Evolutionary conservation across 1,284 basidiomycete species (phyloP).

Genomic region (Leucoagaricus sp.): DNA sequence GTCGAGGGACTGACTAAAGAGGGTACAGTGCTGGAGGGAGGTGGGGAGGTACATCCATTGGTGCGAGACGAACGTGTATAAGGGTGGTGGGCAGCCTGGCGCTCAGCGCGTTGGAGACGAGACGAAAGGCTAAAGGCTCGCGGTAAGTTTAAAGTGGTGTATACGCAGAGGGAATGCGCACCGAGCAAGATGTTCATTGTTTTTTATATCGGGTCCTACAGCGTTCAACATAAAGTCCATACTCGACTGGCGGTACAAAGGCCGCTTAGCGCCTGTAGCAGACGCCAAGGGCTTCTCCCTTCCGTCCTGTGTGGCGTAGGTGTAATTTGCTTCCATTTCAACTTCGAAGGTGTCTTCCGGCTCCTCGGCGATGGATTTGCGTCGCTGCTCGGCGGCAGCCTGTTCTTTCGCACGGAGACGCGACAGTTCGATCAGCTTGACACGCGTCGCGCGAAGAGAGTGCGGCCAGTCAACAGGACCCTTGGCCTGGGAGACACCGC

Average conservation of each 20-base stretch:
- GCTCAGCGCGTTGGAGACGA: constrained; percentile 68
- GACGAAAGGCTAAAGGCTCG: constrained; percentile 54
- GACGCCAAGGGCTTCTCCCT: constrained; percentile 34
- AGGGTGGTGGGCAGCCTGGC: constrained; percentile 55
- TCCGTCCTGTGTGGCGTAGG: constrained; percentile 26
- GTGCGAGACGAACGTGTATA: constrained; percentile 49
- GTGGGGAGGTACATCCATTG: constrained; percentile 38
- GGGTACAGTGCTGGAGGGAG: constrained; percentile 36
- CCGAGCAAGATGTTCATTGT: constrained; percentile 61
- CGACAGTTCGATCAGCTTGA: constrained; percentile 75
- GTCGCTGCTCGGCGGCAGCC: constrained; percentile 36
- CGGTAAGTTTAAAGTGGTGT: constrained; percentile 13
- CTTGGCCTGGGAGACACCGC: constrained; percentile 69
- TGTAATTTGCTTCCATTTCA: constrained; percentile 26
- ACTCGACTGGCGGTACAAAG: constrained; percentile 76
- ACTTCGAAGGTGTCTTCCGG: constrained; percentile 33
- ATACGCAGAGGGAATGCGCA: constrained; percentile 33
- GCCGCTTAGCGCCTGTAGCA: constrained; percentile 39
- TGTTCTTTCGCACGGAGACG: constrained; percentile 62
- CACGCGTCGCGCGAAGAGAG: constrained; percentile 74
- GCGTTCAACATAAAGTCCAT: constrained; percentile 75
- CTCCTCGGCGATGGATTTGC: constrained; percentile 36
- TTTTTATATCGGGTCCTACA: constrained; percentile 44
- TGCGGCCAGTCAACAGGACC: constrained; percentile 77
- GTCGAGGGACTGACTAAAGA: constrained; percentile 57